Base-by-base conservation (phyloP, 2,329 filamentous ascomycete genomes). In the Calonectria multiphialidica region DNA sequence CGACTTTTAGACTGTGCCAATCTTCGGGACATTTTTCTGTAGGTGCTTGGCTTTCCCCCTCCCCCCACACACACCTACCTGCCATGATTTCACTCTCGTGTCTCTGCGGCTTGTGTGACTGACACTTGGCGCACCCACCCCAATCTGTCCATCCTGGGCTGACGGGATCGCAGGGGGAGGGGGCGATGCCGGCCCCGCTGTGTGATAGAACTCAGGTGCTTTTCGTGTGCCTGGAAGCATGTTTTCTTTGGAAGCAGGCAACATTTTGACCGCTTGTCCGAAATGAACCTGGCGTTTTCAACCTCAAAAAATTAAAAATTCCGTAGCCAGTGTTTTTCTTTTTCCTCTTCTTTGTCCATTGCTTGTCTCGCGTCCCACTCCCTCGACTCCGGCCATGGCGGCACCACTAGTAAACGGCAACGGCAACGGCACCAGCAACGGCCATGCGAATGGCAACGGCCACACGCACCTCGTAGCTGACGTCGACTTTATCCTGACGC, bases 401-500 rank as follows among this genome's bases (percentile, higher is more conserved):
- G 30, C 71, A 8, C 72, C 45, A 8, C 72, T 47, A 55, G 53
- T 62, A 23, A 59, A 59, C 8, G 53, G 53, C 62, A 79, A 76
- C 50, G 75, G 75, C 12, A 59, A 59, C 8, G 53, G 53, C 62
- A 79, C 75, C 8, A 33, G 53, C 62, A 79, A 76, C 50, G 75
- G 75, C 12, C 75, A 50, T 55, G 67, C 63, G 44, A 78, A 75
- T 40, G 75, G 74, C 59, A 78, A 75, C 42, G 75, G 74, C 21
- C 40, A 66, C 5, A 75, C 75, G 66, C 77, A 79, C 68, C 71
- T 79, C 35, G 71, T 70, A 10, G 71, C 53, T 33, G 77, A 79
- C 28, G 71, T 78, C 61, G 68, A 78, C 30, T 79, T 79, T 35
- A 79, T 79, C 66, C 33, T 63, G 37, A 79, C 77, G 18, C 77